Evolutionary conservation across 192 early-diverging fungal genomes (phyloP).

Genomic region (Globomyces pollinis-pini): DNA sequence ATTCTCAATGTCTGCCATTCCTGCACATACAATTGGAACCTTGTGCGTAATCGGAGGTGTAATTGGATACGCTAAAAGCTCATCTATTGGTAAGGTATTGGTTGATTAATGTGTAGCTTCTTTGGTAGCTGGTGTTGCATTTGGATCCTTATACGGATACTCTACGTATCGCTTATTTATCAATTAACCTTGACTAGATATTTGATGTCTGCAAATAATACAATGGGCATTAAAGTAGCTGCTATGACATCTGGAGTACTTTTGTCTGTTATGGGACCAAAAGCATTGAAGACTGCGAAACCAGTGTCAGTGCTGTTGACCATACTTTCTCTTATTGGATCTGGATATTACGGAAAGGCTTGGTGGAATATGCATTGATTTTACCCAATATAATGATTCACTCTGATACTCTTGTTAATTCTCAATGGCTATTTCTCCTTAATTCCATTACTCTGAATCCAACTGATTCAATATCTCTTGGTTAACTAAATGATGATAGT

Average conservation of each 20-base stretch:
- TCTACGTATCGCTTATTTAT: no score
- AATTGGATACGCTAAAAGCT: slow-evolving; percentile 33
- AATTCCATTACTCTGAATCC: no score
- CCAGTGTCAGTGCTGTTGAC: slow-evolving; percentile 35
- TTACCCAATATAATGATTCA: no score
- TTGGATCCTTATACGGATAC: slow-evolving; percentile 11
- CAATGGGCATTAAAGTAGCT: slow-evolving; percentile 39
- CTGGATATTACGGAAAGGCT: slow-evolving; percentile 25
- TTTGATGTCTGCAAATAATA: slow-evolving; percentile 30
- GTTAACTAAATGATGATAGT: no score
- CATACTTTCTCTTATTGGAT: slow-evolving; percentile 12
- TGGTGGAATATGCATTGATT: no score
- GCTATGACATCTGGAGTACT: slow-evolving; percentile 30
- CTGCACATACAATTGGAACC: slow-evolving; percentile 5
- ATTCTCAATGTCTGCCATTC: not conserved
- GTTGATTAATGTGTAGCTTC: not conserved
- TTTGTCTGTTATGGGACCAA: slow-evolving; percentile 31
- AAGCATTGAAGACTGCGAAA: slow-evolving; percentile 26
- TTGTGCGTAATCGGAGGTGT: slow-evolving; percentile 33
- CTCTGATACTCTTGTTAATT: no score
- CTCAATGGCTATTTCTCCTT: no score
- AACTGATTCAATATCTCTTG: no score
- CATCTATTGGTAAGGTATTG: slow-evolving; percentile 36
- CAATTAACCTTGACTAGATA: slow-evolving; percentile 21
- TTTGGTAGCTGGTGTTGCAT: slow-evolving; percentile 30